Base-by-base conservation (phyloP, 257 asterid genomes). In the Plantago elongata region DNA sequence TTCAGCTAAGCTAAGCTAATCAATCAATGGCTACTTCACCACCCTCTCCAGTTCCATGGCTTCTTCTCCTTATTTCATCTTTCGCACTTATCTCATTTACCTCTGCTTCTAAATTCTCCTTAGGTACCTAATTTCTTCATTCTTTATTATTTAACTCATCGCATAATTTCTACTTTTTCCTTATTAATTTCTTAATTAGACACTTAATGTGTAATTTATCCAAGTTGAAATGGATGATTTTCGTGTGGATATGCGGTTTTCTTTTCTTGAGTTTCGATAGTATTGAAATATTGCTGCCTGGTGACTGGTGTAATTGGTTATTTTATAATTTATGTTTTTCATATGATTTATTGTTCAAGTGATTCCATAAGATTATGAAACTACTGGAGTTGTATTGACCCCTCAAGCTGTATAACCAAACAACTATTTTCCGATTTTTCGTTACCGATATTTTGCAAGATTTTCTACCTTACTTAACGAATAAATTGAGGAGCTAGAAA, bases 121-220 rank as follows among this genome's bases (percentile, higher is more conserved):
- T 84, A 68, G 95, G 96, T 88, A 73, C 27, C 27, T 22, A 22
- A 69, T 14, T 61, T 54, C 64, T 59, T 55, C 66, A 22, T 22
- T 22, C 27, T 22, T 22, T 2, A 22, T 2, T 22, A n/a, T 22
- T 70, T 46, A 47, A 34, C 62, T 61, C 52, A 70, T 69, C 37
- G 16, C 18, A 43, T 45, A n/a, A 29, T 46, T 44, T 30, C 18
- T 27, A 6, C 9, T 18, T 47, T 38, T 45, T 10, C 27, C 27
- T 45, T 17, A 18, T 44, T 72, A 6, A 60, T 62, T 42, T 22
- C 27, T 22, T 22, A 22, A 22, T 22, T 1, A 22, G 17, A 60
- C 62, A 57, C 57, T 45, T 48, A 46, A 22, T n/a, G 22, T 55
- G 2, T 49, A 58, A 55, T 27, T 34, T 13, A 13, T 34, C 2